Percentiles rank a stretch among this genome's conserved stretches.
These are phyloP conservation scores for Aspergillus leporis DNA, from an alignment of 495 filamentous ascomycete species.

Conservation along the genomic window DNA sequence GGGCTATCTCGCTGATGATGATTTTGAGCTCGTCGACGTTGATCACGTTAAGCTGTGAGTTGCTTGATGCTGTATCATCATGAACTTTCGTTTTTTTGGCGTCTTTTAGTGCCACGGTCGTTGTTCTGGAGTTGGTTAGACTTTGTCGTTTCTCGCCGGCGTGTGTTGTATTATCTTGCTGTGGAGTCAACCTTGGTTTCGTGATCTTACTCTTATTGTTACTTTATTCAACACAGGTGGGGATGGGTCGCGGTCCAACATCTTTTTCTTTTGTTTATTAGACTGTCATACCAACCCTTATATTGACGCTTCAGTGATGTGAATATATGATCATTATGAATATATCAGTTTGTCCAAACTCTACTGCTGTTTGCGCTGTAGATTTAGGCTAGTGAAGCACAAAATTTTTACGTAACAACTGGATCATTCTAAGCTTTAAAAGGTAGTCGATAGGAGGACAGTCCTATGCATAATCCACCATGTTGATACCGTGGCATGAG, in stretches of 20 bases:
- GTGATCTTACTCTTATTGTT: slow-evolving; percentile 4
- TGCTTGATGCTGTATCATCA: slow-evolving; percentile 6
- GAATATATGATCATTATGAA: neutral
- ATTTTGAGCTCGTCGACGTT: slow-evolving; percentile 42
- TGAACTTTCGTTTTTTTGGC: slow-evolving; percentile 8
- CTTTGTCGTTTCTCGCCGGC: neutral
- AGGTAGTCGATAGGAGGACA: too few relatives aligned
- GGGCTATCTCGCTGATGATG: slow-evolving; percentile 41
- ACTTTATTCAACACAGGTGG: neutral
- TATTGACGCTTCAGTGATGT: neutral
- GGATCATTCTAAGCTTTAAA: too few relatives aligned
- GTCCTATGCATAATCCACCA: too few relatives aligned
- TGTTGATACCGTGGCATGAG: too few relatives aligned
- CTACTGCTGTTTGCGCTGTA: neutral
- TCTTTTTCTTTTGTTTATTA: neutral
- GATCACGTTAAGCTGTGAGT: slow-evolving; percentile 13
- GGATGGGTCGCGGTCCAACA: neutral
- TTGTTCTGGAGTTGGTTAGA: slow-evolving; percentile 16
- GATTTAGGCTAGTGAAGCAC: too few relatives aligned
- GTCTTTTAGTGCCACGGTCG: slow-evolving; percentile 3
- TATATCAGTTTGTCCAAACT: neutral
- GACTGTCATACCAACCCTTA: neutral
- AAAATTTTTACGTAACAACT: too few relatives aligned
- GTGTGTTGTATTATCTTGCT: slow-evolving; percentile 6
- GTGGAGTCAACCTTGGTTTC: slow-evolving; percentile 4